phyloP scores from a whole-genome alignment of 179 eudicot genomes.

The Spinacia oleracea region DNA sequence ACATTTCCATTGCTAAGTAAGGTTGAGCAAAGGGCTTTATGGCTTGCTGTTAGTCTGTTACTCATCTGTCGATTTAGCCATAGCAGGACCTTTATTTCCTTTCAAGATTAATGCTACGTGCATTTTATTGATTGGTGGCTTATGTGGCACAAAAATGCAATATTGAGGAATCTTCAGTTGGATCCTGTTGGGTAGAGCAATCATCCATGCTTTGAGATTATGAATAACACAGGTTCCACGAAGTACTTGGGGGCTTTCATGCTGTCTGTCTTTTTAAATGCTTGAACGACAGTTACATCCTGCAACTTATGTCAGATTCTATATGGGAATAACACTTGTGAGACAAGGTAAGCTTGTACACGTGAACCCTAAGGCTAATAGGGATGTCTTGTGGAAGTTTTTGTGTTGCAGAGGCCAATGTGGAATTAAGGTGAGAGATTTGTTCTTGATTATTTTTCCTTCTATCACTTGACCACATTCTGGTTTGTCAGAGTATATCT shows the following conservation, averaged over 20 bases:
- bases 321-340: neutral
- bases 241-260: neutral
- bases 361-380: neutral
- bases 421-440: constrained; percentile 1
- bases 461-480: neutral
- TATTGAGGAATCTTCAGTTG: neutral
- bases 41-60: neutral
- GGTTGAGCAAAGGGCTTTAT: neutral
- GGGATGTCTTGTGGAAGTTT: neutral
- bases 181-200: neutral
- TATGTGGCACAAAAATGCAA: neutral
- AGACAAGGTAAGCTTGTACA: neutral
- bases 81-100: neutral
- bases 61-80: neutral
- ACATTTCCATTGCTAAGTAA: neutral
- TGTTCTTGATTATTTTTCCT: neutral
- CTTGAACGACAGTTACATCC: neutral
- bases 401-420: neutral
- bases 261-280: neutral
- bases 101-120: neutral
- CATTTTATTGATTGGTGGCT: no score
- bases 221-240: neutral
- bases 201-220: neutral
- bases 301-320: neutral
- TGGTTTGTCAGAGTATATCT: neutral